Evolutionary conservation across 257 asterid species (phyloP).

Genomic region (Asclepias syriaca): DNA sequence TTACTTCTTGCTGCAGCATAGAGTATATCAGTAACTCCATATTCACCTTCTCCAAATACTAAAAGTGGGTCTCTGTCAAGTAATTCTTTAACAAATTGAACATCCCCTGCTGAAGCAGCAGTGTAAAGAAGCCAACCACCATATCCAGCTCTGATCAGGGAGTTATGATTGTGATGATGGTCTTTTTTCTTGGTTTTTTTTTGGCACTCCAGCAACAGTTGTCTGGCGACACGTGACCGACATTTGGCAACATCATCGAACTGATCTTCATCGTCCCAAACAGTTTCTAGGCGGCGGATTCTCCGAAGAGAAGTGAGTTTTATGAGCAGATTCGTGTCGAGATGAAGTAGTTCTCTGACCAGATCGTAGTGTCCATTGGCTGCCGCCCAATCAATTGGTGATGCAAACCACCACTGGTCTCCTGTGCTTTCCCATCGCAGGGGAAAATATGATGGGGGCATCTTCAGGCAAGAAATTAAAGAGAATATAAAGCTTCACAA

Average conservation of each 20-base stretch:
- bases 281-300: slow-evolving; percentile 75
- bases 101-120: slow-evolving; percentile 85
- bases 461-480: slow-evolving; percentile 6
- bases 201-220: slow-evolving; percentile 59
- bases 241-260: slow-evolving; percentile 55
- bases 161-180: slow-evolving; percentile 37
- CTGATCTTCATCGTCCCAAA: slow-evolving; percentile 76
- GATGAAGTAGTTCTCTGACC: slow-evolving; percentile 67
- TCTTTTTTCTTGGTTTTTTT: slow-evolving; percentile 28
- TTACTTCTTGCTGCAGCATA: slow-evolving; percentile 82
- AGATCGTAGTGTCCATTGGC: slow-evolving; percentile 92
- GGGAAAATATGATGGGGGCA: slow-evolving; percentile 57
- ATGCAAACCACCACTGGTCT: slow-evolving; percentile 97
- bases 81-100: slow-evolving; percentile 49
- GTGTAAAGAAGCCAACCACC: slow-evolving; percentile 98
- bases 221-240: slow-evolving; percentile 59
- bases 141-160: slow-evolving; percentile 77
- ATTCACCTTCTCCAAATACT: slow-evolving; percentile 95
- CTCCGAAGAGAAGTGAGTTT: slow-evolving; percentile 79
- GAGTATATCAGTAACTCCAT: slow-evolving; percentile 75
- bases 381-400: slow-evolving; percentile 95
- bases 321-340: slow-evolving; percentile 77
- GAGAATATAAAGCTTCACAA: too few species aligned
- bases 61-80: slow-evolving; percentile 59
- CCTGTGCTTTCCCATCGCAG: slow-evolving; percentile 88